These are phyloP conservation scores for Houttuynia cordata DNA, from an alignment of 164 flowering plant genomes.

Conservation along the genomic window DNA sequence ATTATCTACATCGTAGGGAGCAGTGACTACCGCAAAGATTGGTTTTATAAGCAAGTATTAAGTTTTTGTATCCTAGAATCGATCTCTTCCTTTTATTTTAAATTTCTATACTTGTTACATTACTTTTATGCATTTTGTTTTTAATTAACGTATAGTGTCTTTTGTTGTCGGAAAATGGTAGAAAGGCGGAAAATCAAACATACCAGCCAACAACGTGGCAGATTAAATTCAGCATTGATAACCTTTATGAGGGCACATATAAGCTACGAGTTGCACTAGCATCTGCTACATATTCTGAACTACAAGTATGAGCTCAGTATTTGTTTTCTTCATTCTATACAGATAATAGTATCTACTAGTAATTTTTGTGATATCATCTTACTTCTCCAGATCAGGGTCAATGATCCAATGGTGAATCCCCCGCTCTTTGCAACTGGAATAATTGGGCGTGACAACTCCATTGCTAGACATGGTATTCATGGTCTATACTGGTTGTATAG, in stretches of 20 bases:
- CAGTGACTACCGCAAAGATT: slow-evolving; percentile 55
- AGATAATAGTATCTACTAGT: too few relatives aligned
- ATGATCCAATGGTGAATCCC: slow-evolving; percentile 16
- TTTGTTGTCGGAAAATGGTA: neutral
- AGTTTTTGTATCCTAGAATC: slow-evolving; percentile 25
- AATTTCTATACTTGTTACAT: neutral
- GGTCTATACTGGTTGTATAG: slow-evolving; percentile 50
- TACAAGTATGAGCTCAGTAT: slow-evolving; percentile 17
- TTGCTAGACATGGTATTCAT: slow-evolving; percentile 71
- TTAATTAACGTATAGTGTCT: neutral
- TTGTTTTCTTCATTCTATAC: too few relatives aligned
- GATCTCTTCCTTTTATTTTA: neutral
- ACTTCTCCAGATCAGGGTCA: slow-evolving; percentile 7
- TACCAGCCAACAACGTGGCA: slow-evolving; percentile 46
- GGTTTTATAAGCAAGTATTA: slow-evolving; percentile 74
- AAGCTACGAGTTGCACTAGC: slow-evolving; percentile 21
- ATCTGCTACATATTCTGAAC: slow-evolving; percentile 18
- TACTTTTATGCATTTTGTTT: neutral
- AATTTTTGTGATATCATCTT: neutral
- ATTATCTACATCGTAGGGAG: slow-evolving; percentile 45
- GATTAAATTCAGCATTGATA: slow-evolving; percentile 17
- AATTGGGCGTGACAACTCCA: slow-evolving; percentile 63
- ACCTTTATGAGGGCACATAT: slow-evolving; percentile 11
- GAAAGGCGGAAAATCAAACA: slow-evolving; percentile 17
- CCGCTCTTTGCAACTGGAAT: slow-evolving; percentile 35